These are phyloP conservation scores for Stachybotrys echinatus DNA, from an alignment of 2,329 filamentous ascomycete genomes.

Conservation along the genomic window DNA sequence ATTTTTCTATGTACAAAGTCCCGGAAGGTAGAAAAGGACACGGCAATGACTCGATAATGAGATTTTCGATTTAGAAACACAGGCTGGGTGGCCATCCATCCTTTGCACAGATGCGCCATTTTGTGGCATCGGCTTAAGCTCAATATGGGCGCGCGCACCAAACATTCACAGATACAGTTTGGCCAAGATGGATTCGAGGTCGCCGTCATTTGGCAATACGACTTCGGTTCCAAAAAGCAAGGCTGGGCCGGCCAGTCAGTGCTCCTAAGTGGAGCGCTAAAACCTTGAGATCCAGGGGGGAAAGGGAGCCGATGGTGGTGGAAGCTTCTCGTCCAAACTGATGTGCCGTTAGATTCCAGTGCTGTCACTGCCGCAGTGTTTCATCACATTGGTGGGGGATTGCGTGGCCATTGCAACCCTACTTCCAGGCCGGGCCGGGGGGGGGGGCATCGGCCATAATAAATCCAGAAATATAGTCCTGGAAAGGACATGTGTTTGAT, in stretches of 20 bases:
- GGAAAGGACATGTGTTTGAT: neutral
- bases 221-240: no score
- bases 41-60: neutral
- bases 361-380: neutral
- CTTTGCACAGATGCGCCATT: no score
- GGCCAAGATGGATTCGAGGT: no score
- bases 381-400: neutral
- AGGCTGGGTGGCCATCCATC: no score
- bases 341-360: neutral
- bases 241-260: no score
- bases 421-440: neutral
- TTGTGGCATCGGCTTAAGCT: no score
- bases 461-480: no score
- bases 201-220: no score
- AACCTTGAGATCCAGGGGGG: neutral
- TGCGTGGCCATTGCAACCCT: neutral
- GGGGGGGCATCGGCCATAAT: no score
- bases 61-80: neutral
- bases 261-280: no score
- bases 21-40: neutral
- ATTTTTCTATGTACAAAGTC: constrained; percentile 9
- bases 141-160: no score
- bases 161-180: no score
- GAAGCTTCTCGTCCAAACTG: neutral
- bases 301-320: neutral